Evolutionary conservation across 2,329 filamentous ascomycete species (phyloP), one percentile per base, ranked within the genome.

Genomic region (Plenodomus biglobosus): DNA sequence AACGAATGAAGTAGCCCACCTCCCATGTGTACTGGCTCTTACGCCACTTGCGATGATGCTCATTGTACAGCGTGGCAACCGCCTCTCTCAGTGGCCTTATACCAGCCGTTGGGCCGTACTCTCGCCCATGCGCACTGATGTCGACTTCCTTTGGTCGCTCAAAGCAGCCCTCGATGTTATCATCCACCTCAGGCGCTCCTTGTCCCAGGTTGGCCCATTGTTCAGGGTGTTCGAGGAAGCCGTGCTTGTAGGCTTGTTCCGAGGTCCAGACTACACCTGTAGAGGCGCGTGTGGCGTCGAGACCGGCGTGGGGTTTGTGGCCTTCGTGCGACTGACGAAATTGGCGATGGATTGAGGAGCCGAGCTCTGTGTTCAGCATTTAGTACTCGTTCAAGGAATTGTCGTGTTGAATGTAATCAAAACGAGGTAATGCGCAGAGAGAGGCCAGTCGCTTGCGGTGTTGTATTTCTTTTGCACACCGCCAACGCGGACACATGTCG

Each of bases 231-330:
- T 96, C 92, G 42, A 84, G 77, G 76, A 87, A 96, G 62, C 92
- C 92, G 75, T 92, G 88, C 74, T 96, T 91, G 70, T 85, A 83
- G 45, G 92, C 92, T 61, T 90, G 86, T 75, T 94, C 88, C 2
- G 86, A 90, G 58, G 87, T 91, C 92, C 92, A 96, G 56, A 96
- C 88, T 3, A 96, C 92, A 73, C 92, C 92, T 13, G 92, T 97
- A 15, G 89, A 95, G 38, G 90, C 88, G 72, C 91, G 85, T 52
- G 85, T 88, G 45, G 90, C 87, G 67, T 96, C 92, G 58, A 96
- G 86, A 62, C 92, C 92, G 51, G 92, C 90, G 72, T 96, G 92
- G 40, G 90, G 87, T 69, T 89, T 85, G 76, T 95, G 91, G 50
- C 92, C 92, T 73, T 94, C 90, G 74, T 96, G 92, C 56, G 90